Percentiles rank a stretch among this genome's conserved stretches.
phyloP scores from a whole-genome alignment of 2,329 filamentous ascomycete genomes.

The Colletotrichum tropicale region DNA sequence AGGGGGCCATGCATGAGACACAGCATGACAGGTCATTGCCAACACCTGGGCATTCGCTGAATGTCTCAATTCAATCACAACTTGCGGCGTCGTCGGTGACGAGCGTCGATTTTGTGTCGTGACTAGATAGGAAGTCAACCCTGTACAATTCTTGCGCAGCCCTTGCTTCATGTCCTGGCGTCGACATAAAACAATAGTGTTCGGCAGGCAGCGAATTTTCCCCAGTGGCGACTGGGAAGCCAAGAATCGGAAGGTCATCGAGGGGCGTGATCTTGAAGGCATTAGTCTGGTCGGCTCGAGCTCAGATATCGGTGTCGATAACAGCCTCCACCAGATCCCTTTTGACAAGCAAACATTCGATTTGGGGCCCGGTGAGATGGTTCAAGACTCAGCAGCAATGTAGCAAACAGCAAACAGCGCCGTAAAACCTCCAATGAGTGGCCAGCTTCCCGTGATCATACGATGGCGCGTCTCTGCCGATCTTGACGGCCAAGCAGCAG shows the following conservation, averaged over 20 bases:
- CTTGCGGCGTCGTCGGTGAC: neutral
- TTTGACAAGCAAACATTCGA: neutral
- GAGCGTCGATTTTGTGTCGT: neutral
- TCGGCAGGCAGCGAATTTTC: neutral
- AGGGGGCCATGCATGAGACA: neutral
- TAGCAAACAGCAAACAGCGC: neutral
- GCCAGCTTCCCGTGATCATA: neutral
- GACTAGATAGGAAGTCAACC: neutral
- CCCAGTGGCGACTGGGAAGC: neutral
- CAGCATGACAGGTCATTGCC: slow-evolving; percentile 6
- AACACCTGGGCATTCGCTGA: neutral
- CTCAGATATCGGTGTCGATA: neutral
- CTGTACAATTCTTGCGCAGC: neutral
- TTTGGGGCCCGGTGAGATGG: neutral
- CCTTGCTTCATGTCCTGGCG: neutral
- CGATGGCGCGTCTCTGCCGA: slow-evolving; percentile 1
- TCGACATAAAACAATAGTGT: slow-evolving; percentile 4
- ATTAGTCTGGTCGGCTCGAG: neutral
- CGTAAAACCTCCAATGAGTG: slow-evolving; percentile 2
- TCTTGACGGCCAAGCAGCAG: neutral
- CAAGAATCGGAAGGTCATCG: neutral
- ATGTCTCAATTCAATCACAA: neutral
- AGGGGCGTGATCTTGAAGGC: neutral
- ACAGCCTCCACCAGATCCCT: neutral
- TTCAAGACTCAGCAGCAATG: neutral